These are phyloP conservation scores for Neurospora discreta DNA, from an alignment of 495 filamentous ascomycete genomes.

Conservation along the genomic window DNA sequence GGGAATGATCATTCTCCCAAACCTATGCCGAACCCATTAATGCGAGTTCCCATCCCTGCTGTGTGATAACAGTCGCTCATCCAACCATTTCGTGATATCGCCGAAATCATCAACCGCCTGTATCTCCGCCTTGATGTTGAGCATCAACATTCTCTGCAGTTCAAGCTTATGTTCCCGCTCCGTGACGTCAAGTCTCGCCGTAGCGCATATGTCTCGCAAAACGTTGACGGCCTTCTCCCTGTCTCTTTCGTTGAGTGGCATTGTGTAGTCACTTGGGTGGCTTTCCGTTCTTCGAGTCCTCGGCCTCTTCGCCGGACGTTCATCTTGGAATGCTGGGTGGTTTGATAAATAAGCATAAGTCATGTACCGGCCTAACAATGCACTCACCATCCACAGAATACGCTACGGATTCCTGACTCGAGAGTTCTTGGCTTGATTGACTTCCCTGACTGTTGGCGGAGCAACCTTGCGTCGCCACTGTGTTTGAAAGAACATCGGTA, in stretches of 20 bases:
- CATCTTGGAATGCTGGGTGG: neutral
- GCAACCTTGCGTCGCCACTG: neutral
- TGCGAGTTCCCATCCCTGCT: neutral
- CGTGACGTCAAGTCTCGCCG: neutral
- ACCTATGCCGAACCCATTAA: neutral
- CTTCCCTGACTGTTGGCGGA: constrained; percentile 2
- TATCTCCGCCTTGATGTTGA: constrained; percentile 83
- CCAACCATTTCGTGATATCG: constrained; percentile 55
- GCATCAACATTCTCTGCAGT: constrained; percentile 76
- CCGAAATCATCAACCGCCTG: constrained; percentile 60
- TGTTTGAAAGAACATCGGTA: constrained; percentile 37
- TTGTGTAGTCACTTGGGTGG: neutral
- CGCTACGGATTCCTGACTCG: constrained; percentile 11
- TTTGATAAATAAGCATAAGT: neutral
- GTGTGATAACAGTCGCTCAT: constrained; percentile 24
- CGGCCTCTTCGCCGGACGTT: constrained; percentile 7
- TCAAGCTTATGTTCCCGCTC: constrained; percentile 45
- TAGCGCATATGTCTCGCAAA: constrained; percentile 37
- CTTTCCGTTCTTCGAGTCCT: neutral
- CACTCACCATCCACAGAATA: constrained; percentile 1
- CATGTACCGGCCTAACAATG: neutral
- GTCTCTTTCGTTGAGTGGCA: constrained; percentile 1
- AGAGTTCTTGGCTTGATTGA: constrained; percentile 6
- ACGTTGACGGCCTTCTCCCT: constrained; percentile 41
- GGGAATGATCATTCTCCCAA: neutral